A percentile compares a stretch with the other conserved stretches of the same genome.
Conservation (phyloP, 805 yeast genomes). For the Blastobotrys attinorum region DNA sequence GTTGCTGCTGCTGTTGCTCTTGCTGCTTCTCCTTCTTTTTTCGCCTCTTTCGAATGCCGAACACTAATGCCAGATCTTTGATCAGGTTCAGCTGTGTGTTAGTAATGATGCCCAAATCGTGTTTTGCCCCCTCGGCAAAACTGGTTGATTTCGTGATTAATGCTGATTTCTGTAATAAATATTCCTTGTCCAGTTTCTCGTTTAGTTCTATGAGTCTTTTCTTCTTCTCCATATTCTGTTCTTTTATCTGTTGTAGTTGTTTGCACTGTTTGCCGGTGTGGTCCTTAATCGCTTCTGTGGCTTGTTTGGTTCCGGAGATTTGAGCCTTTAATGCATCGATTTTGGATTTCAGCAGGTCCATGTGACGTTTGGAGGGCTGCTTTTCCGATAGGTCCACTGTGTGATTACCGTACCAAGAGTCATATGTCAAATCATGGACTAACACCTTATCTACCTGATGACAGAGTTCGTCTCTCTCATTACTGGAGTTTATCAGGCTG, state of each 20-base stretch:
- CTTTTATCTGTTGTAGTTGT: not conserved
- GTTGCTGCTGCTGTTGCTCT: not conserved
- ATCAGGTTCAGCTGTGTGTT: conserved; percentile 3
- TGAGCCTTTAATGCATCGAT: not conserved
- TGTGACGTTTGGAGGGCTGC: not conserved
- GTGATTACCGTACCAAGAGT: too few species aligned
- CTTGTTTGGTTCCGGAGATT: not conserved
- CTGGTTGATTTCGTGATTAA: not conserved
- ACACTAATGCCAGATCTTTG: conserved; percentile 10
- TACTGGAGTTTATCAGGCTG: conserved; percentile 12
- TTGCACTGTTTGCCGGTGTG: not conserved
- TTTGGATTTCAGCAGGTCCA: not conserved
- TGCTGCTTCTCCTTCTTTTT: conserved; percentile 11
- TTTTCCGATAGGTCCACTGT: not conserved
- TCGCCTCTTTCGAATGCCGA: conserved; percentile 16
- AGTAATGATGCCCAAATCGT: not conserved
- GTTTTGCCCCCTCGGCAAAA: not conserved
- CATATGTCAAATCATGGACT: not conserved
- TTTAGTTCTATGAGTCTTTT: not conserved
- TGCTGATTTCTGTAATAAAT: not conserved
- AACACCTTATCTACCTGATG: not conserved
- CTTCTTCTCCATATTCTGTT: not conserved
- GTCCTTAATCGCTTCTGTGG: not conserved
- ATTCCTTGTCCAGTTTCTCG: not conserved
- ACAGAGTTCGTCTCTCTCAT: conserved; percentile 13